Conservation (phyloP, 129 eudicot species). For the Scalesia atractyloides region DNA sequence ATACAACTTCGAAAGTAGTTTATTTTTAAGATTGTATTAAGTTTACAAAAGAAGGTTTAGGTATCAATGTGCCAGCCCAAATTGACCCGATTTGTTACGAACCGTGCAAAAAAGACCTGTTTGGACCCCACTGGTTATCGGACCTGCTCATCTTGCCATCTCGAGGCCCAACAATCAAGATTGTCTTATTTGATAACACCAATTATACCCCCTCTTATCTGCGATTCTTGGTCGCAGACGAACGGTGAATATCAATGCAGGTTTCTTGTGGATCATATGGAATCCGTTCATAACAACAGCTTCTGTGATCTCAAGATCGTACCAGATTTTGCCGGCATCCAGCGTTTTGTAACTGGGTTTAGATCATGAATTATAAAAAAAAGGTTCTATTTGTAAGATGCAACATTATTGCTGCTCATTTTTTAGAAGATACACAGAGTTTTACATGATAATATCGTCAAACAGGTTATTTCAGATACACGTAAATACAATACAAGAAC, state of each 20-base stretch:
- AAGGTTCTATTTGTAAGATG: too few relatives aligned
- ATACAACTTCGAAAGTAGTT: not conserved
- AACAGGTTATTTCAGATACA: too few relatives aligned
- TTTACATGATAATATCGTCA: too few relatives aligned
- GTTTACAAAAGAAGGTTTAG: not conserved
- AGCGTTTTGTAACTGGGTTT: constrained; percentile 77
- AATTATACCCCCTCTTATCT: not conserved
- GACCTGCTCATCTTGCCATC: not conserved
- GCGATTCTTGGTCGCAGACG: constrained; percentile 57
- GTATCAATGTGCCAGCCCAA: not conserved
- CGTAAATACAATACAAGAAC: too few relatives aligned
- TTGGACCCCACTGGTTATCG: not conserved
- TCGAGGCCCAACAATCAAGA: not conserved
- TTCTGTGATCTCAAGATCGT: constrained; percentile 45
- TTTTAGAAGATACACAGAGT: too few relatives aligned
- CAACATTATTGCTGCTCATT: not conserved
- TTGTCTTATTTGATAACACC: not conserved
- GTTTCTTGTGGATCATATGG: constrained; percentile 58
- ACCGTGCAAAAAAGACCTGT: not conserved
- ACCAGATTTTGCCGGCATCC: constrained; percentile 78
- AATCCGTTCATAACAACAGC: constrained; percentile 39
- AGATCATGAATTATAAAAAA: constrained; percentile 33
- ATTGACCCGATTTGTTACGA: not conserved
- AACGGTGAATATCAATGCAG: constrained; percentile 88
- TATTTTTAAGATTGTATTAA: too few relatives aligned